These are phyloP conservation scores for Vaccinium macrocarpon DNA, from an alignment of 148 eudicot genomes.

Conservation along the genomic window DNA sequence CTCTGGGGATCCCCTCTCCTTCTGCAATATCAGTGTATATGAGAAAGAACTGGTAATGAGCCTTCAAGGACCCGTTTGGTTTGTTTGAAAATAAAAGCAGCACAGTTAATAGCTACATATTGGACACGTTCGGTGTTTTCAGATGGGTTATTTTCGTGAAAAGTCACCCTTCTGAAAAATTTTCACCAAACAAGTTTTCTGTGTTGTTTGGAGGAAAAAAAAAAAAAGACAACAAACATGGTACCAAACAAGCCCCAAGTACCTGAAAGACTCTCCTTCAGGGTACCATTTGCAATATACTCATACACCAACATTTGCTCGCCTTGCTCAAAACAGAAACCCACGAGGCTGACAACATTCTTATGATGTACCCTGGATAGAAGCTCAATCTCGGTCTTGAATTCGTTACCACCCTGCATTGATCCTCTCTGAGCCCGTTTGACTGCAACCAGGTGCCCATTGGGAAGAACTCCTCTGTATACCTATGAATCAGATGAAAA, in stretches of 20 bases:
- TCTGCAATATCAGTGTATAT: neutral
- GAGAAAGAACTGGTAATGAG: neutral
- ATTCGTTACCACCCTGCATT: slow-evolving; percentile 72
- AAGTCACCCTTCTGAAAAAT: neutral
- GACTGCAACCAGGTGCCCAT: slow-evolving; percentile 60
- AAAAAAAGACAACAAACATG: neutral
- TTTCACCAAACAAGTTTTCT: neutral
- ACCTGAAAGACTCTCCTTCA: slow-evolving; percentile 76
- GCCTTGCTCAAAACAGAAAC: slow-evolving; percentile 75
- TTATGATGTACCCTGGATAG: slow-evolving; percentile 91
- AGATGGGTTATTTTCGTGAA: neutral
- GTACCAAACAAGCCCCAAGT: slow-evolving; percentile 7
- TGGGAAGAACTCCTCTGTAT: slow-evolving; percentile 64
- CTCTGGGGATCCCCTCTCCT: neutral
- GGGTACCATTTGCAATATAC: slow-evolving; percentile 73
- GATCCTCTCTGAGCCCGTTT: slow-evolving; percentile 82
- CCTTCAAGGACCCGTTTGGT: neutral
- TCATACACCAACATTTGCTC: slow-evolving; percentile 89
- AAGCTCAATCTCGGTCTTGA: slow-evolving; percentile 88
- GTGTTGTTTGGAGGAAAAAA: neutral
- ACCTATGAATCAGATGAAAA: slow-evolving; percentile 38
- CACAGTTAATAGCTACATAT: neutral
- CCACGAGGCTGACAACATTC: slow-evolving; percentile 77
- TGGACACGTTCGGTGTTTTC: neutral
- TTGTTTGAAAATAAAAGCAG: neutral